A percentile compares a stretch with the other conserved stretches of the same genome.
Conservation (phyloP, 257 asterid species). For the Fraxinus anomala region DNA sequence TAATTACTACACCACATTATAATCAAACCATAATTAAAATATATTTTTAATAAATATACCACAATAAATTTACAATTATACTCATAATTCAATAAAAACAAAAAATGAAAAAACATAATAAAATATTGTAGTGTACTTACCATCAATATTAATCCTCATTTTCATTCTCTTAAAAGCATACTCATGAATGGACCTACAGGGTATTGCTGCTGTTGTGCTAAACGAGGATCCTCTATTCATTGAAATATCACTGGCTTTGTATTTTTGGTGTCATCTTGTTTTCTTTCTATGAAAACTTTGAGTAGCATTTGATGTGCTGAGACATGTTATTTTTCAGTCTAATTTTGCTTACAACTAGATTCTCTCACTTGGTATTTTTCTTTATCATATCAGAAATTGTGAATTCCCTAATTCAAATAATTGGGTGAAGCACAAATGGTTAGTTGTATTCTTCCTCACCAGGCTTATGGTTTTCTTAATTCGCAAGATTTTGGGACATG, state of each 20-base stretch:
- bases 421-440: background rate
- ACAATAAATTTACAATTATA: too few species aligned
- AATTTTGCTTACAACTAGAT: background rate
- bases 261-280: background rate
- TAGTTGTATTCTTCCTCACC: background rate
- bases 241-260: background rate
- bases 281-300: background rate
- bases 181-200: too few species aligned
- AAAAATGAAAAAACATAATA: too few species aligned
- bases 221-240: background rate
- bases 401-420: background rate
- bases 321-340: background rate
- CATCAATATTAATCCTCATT: too few species aligned
- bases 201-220: too few species aligned
- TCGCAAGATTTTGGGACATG: constrained; percentile 96
- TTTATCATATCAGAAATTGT: background rate
- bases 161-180: too few species aligned
- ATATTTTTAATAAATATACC: too few species aligned
- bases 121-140: too few species aligned
- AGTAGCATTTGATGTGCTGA: background rate
- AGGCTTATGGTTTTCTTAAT: background rate
- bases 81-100: too few species aligned
- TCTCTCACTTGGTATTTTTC: background rate
- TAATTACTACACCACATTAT: too few species aligned
- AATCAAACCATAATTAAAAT: too few species aligned